Conservation (phyloP, 2,329 filamentous ascomycete species). For the Peltaster fructicola region DNA sequence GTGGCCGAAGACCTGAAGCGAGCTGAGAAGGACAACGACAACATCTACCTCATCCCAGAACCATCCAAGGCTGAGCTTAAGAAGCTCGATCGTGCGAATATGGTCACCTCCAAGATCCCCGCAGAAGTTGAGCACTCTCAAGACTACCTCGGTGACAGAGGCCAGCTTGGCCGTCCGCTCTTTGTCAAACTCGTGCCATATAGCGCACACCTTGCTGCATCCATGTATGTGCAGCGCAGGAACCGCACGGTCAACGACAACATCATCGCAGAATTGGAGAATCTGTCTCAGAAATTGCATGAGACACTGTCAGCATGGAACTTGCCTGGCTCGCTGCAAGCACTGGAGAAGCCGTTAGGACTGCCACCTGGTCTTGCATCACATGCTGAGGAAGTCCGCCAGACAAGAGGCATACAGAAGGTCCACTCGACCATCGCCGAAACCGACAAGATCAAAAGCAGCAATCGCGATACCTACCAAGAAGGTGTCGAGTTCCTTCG, state of each 20-base stretch:
- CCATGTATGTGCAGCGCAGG: slow-evolving; percentile 81
- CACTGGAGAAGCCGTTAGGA: slow-evolving; percentile 83
- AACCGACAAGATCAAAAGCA: slow-evolving; percentile 72
- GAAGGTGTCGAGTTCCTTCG: slow-evolving; percentile 66
- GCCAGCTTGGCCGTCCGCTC: slow-evolving; percentile 65
- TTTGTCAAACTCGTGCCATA: slow-evolving; percentile 90
- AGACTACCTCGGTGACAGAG: slow-evolving; percentile 55
- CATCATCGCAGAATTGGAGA: slow-evolving; percentile 71
- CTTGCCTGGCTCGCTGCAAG: slow-evolving; percentile 80
- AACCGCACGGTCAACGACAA: slow-evolving; percentile 81
- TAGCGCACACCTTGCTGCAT: slow-evolving; percentile 84
- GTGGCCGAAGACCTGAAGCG: slow-evolving; percentile 78
- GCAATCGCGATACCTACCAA: slow-evolving; percentile 59
- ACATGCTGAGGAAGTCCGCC: slow-evolving; percentile 84
- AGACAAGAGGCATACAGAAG: slow-evolving; percentile 68
- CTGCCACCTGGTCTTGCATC: slow-evolving; percentile 70
- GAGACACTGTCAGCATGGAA: slow-evolving; percentile 66
- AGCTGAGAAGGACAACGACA: slow-evolving; percentile 89
- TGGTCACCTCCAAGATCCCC: slow-evolving; percentile 67
- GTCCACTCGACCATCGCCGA: slow-evolving; percentile 69
- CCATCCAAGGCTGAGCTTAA: slow-evolving; percentile 79
- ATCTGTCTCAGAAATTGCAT: slow-evolving; percentile 62
- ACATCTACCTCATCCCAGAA: slow-evolving; percentile 77
- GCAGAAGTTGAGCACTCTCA: slow-evolving; percentile 68
- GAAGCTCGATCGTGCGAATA: slow-evolving; percentile 67